Evolutionary conservation across 2,329 filamentous ascomycete species (phyloP).

Genomic region (Aaosphaeria arxii): DNA sequence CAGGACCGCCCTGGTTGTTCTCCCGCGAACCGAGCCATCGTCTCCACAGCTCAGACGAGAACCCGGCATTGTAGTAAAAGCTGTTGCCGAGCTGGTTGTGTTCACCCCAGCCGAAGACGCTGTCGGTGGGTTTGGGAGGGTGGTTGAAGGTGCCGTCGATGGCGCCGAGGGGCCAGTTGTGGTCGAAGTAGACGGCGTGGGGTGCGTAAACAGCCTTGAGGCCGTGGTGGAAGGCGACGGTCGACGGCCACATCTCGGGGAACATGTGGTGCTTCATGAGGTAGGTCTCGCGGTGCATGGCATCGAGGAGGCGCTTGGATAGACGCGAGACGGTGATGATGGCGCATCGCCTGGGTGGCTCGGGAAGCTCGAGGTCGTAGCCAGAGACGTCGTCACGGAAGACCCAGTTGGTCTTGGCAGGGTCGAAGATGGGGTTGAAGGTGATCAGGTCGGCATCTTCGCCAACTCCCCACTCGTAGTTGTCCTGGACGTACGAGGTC

Average conservation of each 20-base stretch:
- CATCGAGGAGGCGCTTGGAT: conserved; percentile 67
- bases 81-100: conserved; percentile 50
- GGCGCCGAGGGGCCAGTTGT: conserved; percentile 59
- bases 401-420: conserved; percentile 69
- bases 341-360: conserved; percentile 70
- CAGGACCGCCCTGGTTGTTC: conserved; percentile 41
- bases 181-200: conserved; percentile 77
- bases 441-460: conserved; percentile 73
- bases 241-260: conserved; percentile 76
- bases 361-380: conserved; percentile 53
- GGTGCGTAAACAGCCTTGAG: conserved; percentile 76
- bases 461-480: conserved; percentile 73
- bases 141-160: conserved; percentile 50
- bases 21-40: conserved; percentile 49
- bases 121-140: conserved; percentile 43
- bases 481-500: conserved; percentile 56
- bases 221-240: conserved; percentile 71
- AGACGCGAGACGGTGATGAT: conserved; percentile 75
- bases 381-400: conserved; percentile 67
- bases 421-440: conserved; percentile 77
- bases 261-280: conserved; percentile 69
- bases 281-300: conserved; percentile 76
- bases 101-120: conserved; percentile 51
- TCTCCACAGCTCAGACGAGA: conserved; percentile 48
- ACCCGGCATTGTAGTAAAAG: conserved; percentile 52